Evolutionary conservation across 2,329 filamentous ascomycete species (phyloP), one percentile per base, ranked within the genome.

Genomic region (Scytalidium sp.): DNA sequence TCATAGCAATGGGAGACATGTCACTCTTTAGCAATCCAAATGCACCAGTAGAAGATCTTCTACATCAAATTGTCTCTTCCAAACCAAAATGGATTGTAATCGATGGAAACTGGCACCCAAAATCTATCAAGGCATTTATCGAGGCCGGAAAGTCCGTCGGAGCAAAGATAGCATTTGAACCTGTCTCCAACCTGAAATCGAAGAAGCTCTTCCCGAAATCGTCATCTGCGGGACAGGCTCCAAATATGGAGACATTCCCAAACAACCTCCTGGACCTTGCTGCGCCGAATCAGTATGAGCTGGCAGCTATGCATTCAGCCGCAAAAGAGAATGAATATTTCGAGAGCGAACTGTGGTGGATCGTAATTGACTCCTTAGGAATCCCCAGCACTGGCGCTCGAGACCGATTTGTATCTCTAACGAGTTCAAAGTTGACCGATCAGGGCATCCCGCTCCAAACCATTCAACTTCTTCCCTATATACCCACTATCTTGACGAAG

Each of bases 1-100:
- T 92, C n/a, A 70, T 97, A 55, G 93, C 91, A 42, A 96, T 97
- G 90, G 92, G 93, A 3, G 94, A 97, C 64, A 97, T 97, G 91
- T 63, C 72, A 27, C 68, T 75, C 44, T 72, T 77, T 41, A 62
- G 68, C 17, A 64, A 70, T 15, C 71, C 78, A 52, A 73, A 75
- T 1, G 78, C 80, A 53, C 67, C 75, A 0, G 65, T 74, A 8
- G 71, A 78, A 56, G 13, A 15, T n/a, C 15, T 36, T 15, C 13
- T 15, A n/a, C 32, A n/a, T 10, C 11, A 36, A n/a, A 36, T 36
- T 15, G 17, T 36, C 13, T 36, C 32, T 9, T 36, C 77, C 11
- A 76, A 73, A 58, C 89, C 85, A n/a, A 81, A 80, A 54, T 94
- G 89, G 83, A 75, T 94, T 22, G 84, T 96, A 5, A 76, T 95